Evolutionary conservation across 768 basidiomycete genomes (phyloP).

Genomic region (Lentinula sp.): DNA sequence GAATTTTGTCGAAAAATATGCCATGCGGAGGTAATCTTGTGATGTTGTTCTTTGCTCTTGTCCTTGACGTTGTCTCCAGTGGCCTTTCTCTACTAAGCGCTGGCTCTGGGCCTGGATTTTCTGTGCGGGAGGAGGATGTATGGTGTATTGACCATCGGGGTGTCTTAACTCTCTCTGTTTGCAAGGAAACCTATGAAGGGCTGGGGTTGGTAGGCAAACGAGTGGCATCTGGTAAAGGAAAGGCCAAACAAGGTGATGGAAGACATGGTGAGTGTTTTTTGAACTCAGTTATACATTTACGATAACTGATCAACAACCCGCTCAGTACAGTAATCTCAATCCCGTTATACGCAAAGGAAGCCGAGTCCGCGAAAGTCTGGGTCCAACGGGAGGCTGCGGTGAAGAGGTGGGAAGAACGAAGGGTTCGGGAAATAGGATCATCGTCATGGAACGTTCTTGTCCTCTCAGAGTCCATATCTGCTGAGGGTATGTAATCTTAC

Average conservation of each 20-base stretch:
- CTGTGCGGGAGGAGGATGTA: constrained; percentile 36
- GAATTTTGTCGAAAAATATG: constrained; percentile 17
- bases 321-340: constrained; percentile 39
- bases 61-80: constrained; percentile 16
- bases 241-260: constrained; percentile 34
- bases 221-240: constrained; percentile 33
- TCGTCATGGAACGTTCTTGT: constrained; percentile 41
- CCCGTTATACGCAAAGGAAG: constrained; percentile 29
- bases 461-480: constrained; percentile 12
- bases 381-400: constrained; percentile 35
- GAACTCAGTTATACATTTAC: background rate
- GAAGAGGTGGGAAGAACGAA: constrained; percentile 41
- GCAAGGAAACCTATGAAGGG: constrained; percentile 51
- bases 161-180: constrained; percentile 48
- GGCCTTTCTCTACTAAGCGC: constrained; percentile 30
- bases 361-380: constrained; percentile 28
- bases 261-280: constrained; percentile 35
- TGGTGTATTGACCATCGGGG: constrained; percentile 71
- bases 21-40: constrained; percentile 19
- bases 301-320: background rate
- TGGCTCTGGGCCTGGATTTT: constrained; percentile 11
- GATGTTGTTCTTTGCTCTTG: background rate
- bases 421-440: constrained; percentile 18
- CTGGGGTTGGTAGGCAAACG: constrained; percentile 55
- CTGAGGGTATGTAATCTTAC: background rate